Base-by-base conservation (phyloP, 2,329 filamentous ascomycete species). In the Cercospora berteroae region DNA sequence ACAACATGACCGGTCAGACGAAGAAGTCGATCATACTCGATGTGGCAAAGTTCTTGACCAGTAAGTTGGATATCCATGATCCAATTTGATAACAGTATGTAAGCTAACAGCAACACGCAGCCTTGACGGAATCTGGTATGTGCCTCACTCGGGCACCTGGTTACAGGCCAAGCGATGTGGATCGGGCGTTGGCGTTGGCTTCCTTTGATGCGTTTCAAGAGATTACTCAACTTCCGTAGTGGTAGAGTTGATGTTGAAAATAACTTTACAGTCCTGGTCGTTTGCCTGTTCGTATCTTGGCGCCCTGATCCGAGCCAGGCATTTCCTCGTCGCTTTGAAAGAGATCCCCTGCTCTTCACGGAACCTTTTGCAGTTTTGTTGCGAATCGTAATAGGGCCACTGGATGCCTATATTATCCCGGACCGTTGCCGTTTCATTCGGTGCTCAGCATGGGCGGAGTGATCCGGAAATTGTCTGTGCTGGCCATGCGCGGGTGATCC, bases 91-190 rank as follows among this genome's bases (percentile, higher is more conserved):
- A 39, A 39, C 5, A n/a, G 23, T 52, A 52, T 13, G 3, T 25
- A 20, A 58, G 62, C 69, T 72, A 60, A 72, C 56, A 10, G 7
- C 39, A 6, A 27, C 8, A 55, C 18, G 20, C 64, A 76, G 70
- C 62, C 60, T 75, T 81, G 69, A 79, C 71, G n/a, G 62, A 76
- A 36, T 74, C 77, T 31, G 77, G 71, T 18, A 76, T 82, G 25
- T 83, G 82, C 68, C 75, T 83, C 9, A 81, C 81, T n/a, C 76
- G 80, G 33, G 73, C 79, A 8, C 80, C 82, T 4, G 81, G 81
- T 0, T 83, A 81, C 67, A 77, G 80, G 67, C 75, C 78, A 57
- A 77, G 77, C 55, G 79, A 82, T 71, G 77, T 83, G 13, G 81
- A 83, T 72, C 64, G 72, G 48, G 81, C 81, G 16, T 74, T 83